Conservation (phyloP, 768 basidiomycete species). For the Mycena crocata region DNA sequence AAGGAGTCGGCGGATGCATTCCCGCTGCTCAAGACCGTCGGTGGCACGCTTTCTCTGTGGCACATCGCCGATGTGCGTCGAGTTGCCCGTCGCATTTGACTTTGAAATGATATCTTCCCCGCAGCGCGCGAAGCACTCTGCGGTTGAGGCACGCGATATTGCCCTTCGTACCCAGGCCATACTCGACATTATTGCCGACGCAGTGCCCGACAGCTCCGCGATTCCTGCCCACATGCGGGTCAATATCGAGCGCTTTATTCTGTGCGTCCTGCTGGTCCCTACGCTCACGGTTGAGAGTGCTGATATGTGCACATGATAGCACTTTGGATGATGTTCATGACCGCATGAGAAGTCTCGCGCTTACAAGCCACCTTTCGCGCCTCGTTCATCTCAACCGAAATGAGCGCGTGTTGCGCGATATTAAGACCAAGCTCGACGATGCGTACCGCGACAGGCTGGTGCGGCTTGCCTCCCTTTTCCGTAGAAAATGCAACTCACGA, state of each 20-base stretch:
- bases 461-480: neutral
- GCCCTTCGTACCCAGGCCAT: neutral
- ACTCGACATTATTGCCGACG: neutral
- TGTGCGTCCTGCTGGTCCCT: neutral
- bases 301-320: neutral
- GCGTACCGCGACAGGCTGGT: neutral
- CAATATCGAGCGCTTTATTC: neutral
- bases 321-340: neutral
- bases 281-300: neutral
- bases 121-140: neutral
- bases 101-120: neutral
- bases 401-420: neutral
- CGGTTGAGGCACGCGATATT: neutral
- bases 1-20: constrained; percentile 5
- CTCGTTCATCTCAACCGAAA: neutral
- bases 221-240: neutral
- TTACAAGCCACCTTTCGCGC: neutral
- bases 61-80: neutral
- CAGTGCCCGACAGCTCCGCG: neutral
- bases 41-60: neutral
- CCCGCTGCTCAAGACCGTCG: constrained; percentile 1
- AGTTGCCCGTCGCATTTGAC: neutral
- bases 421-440: neutral
- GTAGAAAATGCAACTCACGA: neutral
- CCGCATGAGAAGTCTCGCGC: neutral